These are phyloP conservation scores for Malassezia furfur DNA, from an alignment of 1,284 basidiomycete species.

Conservation along the genomic window DNA sequence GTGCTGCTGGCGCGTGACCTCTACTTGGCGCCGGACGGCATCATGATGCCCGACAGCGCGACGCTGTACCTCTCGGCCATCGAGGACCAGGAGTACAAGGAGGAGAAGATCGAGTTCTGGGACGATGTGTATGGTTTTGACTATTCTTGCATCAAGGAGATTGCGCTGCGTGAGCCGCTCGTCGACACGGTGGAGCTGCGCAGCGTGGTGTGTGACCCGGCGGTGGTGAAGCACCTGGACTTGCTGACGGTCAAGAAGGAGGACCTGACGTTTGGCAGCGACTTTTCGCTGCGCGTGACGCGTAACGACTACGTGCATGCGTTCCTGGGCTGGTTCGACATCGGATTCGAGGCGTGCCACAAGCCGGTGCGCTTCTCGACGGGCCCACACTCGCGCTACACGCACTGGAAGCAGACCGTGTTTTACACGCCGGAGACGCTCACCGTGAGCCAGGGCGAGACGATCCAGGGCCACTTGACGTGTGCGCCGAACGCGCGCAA, in stretches of 20 bases:
- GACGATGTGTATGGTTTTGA: constrained; percentile 99
- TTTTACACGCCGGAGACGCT: constrained; percentile 46
- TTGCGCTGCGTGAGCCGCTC: constrained; percentile 87
- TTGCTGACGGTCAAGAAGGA: constrained; percentile 87
- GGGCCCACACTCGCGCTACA: constrained; percentile 45
- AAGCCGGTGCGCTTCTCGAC: constrained; percentile 66
- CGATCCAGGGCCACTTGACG: constrained; percentile 32
- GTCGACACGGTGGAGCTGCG: constrained; percentile 74
- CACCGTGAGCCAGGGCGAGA: constrained; percentile 37
- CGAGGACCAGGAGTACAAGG: constrained; percentile 99
- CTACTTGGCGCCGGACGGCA: constrained; percentile 73
- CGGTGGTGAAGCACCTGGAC: constrained; percentile 57
- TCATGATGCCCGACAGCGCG: constrained; percentile 93
- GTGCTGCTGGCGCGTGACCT: constrained; percentile 92
- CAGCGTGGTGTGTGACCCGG: constrained; percentile 46
- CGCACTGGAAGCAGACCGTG: constrained; percentile 49
- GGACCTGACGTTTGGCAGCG: constrained; percentile 74
- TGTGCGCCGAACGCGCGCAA: constrained; percentile 43
- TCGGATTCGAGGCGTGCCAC: constrained; percentile 89
- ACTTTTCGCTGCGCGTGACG: constrained; percentile 72
- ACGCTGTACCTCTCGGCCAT: constrained; percentile 91
- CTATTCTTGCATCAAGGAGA: constrained; percentile 98
- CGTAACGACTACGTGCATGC: constrained; percentile 90
- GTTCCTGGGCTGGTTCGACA: constrained; percentile 99
- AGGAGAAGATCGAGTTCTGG: constrained; percentile 94